Conservation (phyloP, 106 monocot genomes). For the Phalaenopsis equestris region DNA sequence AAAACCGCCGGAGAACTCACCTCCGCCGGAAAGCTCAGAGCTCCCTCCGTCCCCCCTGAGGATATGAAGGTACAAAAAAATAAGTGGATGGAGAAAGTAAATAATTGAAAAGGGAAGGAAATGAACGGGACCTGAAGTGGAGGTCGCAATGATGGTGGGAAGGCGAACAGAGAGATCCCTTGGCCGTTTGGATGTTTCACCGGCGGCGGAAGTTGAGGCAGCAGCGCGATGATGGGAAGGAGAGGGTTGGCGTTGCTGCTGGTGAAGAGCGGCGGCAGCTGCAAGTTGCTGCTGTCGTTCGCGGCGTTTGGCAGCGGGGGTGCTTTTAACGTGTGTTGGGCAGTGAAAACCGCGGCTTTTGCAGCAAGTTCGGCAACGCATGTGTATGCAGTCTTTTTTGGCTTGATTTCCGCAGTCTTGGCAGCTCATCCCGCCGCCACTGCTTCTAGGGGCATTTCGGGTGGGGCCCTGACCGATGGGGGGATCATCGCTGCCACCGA, state of each 20-base stretch:
- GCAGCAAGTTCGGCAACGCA: slow-evolving; percentile 69
- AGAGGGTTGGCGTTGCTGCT: slow-evolving; percentile 6
- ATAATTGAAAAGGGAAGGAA: not conserved
- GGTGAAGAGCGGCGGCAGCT: slow-evolving; percentile 5
- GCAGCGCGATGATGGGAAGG: not conserved
- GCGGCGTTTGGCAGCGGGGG: slow-evolving; percentile 60
- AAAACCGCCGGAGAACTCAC: slow-evolving; percentile 77
- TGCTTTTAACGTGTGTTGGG: slow-evolving; percentile 64
- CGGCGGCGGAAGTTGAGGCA: not conserved
- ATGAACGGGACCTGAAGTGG: not conserved
- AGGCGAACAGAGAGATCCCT: slow-evolving; percentile 16
- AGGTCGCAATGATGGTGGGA: not conserved
- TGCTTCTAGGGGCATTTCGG: slow-evolving; percentile 11
- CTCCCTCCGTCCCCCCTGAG: slow-evolving; percentile 24
- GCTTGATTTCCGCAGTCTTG: slow-evolving; percentile 77
- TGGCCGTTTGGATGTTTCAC: slow-evolving; percentile 47
- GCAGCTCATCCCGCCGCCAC: slow-evolving; percentile 50
- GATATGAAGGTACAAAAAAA: not conserved
- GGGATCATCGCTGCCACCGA: slow-evolving; percentile 14
- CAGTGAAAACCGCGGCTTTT: slow-evolving; percentile 69
- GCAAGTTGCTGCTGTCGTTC: slow-evolving; percentile 52
- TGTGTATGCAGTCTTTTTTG: slow-evolving; percentile 63
- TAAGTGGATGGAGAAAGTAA: not conserved
- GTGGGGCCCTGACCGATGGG: not conserved
- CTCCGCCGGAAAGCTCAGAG: slow-evolving; percentile 54